These are phyloP conservation scores for Phytophthora palmivora DNA, from an alignment of 352 stramenopile genomes.

Conservation along the genomic window DNA sequence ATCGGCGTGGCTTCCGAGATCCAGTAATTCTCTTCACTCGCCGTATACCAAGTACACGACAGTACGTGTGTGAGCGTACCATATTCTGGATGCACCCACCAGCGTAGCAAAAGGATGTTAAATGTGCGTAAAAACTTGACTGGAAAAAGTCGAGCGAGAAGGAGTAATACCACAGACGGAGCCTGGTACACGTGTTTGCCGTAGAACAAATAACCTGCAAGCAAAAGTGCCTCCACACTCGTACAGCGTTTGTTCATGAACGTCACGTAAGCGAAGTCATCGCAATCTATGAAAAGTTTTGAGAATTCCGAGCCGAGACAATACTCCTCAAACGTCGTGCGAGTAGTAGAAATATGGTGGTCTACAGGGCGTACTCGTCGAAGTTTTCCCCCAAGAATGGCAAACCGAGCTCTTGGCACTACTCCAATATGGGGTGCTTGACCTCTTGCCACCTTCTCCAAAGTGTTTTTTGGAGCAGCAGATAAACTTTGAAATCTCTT, in stretches of 20 bases:
- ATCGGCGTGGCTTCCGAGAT: conserved; percentile 36
- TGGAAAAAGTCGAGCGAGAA: conserved; percentile 33
- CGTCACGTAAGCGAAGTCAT: conserved; percentile 38
- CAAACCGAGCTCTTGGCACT: conserved; percentile 22
- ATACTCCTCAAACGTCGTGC: conserved; percentile 35
- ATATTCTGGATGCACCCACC: conserved; percentile 30
- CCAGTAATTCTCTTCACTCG: conserved; percentile 41
- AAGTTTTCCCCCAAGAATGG: conserved; percentile 11
- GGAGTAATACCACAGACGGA: conserved; percentile 28
- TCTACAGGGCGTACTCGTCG: conserved; percentile 11
- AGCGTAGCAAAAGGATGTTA: conserved; percentile 39
- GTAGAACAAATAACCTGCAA: conserved; percentile 41
- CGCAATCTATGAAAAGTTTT: conserved; percentile 38
- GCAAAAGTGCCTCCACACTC: conserved; percentile 34
- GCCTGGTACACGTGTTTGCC: conserved; percentile 39
- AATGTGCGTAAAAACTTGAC: conserved; percentile 37
- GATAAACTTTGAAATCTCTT: background rate
- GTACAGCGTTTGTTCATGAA: conserved; percentile 22
- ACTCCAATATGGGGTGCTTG: conserved; percentile 5
- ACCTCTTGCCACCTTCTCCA: conserved; percentile 12
- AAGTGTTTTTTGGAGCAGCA: background rate
- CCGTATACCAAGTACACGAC: conserved; percentile 39
- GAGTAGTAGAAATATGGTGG: conserved; percentile 16
- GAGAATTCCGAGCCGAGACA: conserved; percentile 36
- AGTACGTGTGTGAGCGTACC: conserved; percentile 24